A percentile compares a stretch with the other conserved stretches of the same genome.
Evolutionary conservation across 2,329 filamentous ascomycete genomes (phyloP).

Genomic region (Albifimbria verrucaria): DNA sequence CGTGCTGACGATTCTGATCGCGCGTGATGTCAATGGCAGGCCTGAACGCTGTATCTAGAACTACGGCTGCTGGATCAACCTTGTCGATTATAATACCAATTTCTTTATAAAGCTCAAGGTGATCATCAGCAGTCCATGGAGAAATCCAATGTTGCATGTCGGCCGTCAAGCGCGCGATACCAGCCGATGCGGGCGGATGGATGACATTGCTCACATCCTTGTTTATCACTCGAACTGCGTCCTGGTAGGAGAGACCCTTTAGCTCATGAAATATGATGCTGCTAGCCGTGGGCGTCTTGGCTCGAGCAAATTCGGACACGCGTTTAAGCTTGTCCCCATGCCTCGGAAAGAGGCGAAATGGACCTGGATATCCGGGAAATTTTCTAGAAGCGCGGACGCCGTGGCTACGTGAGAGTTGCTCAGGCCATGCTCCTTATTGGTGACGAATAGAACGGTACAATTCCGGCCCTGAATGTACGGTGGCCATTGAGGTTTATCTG

Average conservation of each 20-base stretch:
- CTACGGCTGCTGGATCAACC: conserved; percentile 27
- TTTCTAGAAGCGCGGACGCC: conserved; percentile 25
- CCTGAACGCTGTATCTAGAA: conserved; percentile 27
- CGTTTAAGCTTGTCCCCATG: conserved; percentile 12
- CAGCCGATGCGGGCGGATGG: conserved; percentile 14
- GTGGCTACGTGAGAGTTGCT: conserved; percentile 34
- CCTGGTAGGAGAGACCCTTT: conserved; percentile 11
- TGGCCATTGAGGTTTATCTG: not conserved
- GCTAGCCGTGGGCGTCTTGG: conserved; percentile 10
- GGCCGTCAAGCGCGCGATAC: conserved; percentile 7
- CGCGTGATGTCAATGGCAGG: conserved; percentile 20
- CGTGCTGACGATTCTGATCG: conserved; percentile 26
- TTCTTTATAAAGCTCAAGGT: conserved; percentile 22
- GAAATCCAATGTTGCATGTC: conserved; percentile 17
- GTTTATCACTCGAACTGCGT: conserved; percentile 9
- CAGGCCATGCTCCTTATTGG: conserved; percentile 28
- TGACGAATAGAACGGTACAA: conserved; percentile 30
- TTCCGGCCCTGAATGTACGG: conserved; percentile 11
- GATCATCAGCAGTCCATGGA: conserved; percentile 27
- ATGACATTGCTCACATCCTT: conserved; percentile 10
- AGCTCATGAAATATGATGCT: conserved; percentile 23
- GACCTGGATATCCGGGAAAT: conserved; percentile 24
- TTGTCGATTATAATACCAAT: conserved; percentile 21
- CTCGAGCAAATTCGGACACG: conserved; percentile 7
- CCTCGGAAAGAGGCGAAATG: conserved; percentile 30